Percentiles rank a stretch among this genome's conserved stretches.
phyloP scores from a whole-genome alignment of 495 filamentous ascomycete genomes.

The Geoglossum glabrum region DNA sequence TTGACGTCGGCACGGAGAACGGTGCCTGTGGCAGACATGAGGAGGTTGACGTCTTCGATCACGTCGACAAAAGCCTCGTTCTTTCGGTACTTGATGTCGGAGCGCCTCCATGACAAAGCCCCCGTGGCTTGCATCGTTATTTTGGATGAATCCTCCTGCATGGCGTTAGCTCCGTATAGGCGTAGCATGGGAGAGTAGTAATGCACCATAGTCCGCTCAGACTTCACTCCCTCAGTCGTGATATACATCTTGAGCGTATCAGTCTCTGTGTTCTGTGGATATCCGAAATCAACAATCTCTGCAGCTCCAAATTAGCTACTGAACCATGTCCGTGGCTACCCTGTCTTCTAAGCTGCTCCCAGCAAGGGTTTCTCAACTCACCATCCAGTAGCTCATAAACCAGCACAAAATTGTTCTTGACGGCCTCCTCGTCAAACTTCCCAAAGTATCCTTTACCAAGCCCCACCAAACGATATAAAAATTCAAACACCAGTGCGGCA shows the following conservation, averaged over 20 bases:
- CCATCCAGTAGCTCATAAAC: conserved; percentile 97
- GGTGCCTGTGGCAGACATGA: conserved; percentile 91
- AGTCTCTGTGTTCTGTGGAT: conserved; percentile 97
- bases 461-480: conserved; percentile 77
- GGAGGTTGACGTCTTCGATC: conserved; percentile 96
- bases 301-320: conserved; percentile 1
- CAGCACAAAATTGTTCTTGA: conserved; percentile 98
- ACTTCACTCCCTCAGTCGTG: conserved; percentile 96
- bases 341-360: background rate
- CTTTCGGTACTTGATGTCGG: conserved; percentile 97
- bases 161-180: background rate
- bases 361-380: conserved; percentile 19
- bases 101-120: conserved; percentile 85
- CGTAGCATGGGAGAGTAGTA: conserved; percentile 11
- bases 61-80: conserved; percentile 99
- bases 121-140: conserved; percentile 99
- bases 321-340: background rate
- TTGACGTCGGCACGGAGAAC: conserved; percentile 94
- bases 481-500: conserved; percentile 95
- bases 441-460: conserved; percentile 94
- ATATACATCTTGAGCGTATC: conserved; percentile 99
- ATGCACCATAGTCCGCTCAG: conserved; percentile 52
- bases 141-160: conserved; percentile 63
- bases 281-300: conserved; percentile 99
- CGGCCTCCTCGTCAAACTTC: conserved; percentile 97